A percentile compares a stretch with the other conserved stretches of the same genome.
These are phyloP conservation scores for Cercophora samala DNA, from an alignment of 495 filamentous ascomycete species.

Conservation along the genomic window DNA sequence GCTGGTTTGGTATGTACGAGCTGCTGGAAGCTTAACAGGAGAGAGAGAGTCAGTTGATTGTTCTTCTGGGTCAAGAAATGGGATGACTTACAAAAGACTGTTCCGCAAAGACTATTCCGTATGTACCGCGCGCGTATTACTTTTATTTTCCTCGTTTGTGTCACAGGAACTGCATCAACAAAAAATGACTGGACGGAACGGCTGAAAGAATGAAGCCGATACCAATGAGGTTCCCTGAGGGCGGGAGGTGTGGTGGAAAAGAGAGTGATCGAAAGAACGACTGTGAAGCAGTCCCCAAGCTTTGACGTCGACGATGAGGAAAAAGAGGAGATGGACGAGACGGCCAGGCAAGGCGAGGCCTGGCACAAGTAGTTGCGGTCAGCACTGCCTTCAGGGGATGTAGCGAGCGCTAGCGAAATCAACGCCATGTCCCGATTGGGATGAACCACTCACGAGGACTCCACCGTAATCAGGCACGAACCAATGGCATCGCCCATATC, in stretches of 20 bases:
- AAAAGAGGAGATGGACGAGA: constrained; percentile 24
- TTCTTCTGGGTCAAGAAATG: background rate
- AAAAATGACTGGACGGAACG: constrained; percentile 52
- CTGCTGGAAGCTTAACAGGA: constrained; percentile 13
- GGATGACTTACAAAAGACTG: constrained; percentile 34
- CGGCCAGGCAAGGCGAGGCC: constrained; percentile 11
- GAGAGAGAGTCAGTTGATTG: background rate
- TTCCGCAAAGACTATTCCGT: constrained; percentile 20
- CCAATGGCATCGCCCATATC: background rate
- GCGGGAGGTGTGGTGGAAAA: constrained; percentile 25
- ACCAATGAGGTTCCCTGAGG: constrained; percentile 27
- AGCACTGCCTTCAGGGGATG: constrained; percentile 25
- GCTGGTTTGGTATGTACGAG: background rate
- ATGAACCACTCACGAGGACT: constrained; percentile 21
- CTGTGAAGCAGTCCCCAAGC: constrained; percentile 20
- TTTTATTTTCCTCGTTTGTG: constrained; percentile 7
- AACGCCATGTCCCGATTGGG: constrained; percentile 25
- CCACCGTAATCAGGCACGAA: constrained; percentile 15
- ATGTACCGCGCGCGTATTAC: constrained; percentile 19
- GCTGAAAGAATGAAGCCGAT: constrained; percentile 83
- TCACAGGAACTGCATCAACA: constrained; percentile 31
- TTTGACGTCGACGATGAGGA: constrained; percentile 29
- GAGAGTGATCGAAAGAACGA: constrained; percentile 27
- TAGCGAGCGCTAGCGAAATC: constrained; percentile 16
- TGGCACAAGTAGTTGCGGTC: constrained; percentile 17